Conservation (phyloP, 257 asterid genomes). For the Nicotiana tabacum region DNA sequence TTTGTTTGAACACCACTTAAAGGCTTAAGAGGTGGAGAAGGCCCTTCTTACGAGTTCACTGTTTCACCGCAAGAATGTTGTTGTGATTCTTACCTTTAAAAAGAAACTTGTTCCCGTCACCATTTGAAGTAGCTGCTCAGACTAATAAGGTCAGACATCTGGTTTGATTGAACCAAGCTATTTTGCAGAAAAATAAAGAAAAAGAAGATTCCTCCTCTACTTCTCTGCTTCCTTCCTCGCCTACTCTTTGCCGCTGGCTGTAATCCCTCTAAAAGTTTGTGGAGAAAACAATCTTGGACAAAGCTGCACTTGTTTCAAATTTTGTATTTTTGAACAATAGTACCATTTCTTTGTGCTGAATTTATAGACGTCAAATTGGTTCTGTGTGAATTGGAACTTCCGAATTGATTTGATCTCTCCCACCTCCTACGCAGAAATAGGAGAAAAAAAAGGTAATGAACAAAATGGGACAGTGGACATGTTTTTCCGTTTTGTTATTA, state of each 20-base stretch:
- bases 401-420: not conserved
- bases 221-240: not conserved
- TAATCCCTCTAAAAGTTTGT: not conserved
- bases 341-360: not conserved
- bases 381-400: not conserved
- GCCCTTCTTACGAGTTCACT: not conserved
- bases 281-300: not conserved
- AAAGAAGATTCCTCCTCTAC: not conserved
- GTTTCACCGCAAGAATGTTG: not conserved
- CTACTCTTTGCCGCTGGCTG: not conserved
- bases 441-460: not conserved
- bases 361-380: not conserved
- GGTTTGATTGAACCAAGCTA: not conserved
- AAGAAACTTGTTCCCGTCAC: no score
- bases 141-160: not conserved
- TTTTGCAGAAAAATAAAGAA: not conserved
- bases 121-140: not conserved
- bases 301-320: not conserved
- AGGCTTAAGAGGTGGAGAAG: constrained; percentile 22
- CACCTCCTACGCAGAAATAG: not conserved
- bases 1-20: constrained; percentile 79
- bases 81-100: not conserved
- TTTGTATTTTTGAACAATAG: not conserved
- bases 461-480: not conserved
- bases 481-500: not conserved